phyloP scores from a whole-genome alignment of 352 stramenopile species.

The Globisporangium viniferum region DNA sequence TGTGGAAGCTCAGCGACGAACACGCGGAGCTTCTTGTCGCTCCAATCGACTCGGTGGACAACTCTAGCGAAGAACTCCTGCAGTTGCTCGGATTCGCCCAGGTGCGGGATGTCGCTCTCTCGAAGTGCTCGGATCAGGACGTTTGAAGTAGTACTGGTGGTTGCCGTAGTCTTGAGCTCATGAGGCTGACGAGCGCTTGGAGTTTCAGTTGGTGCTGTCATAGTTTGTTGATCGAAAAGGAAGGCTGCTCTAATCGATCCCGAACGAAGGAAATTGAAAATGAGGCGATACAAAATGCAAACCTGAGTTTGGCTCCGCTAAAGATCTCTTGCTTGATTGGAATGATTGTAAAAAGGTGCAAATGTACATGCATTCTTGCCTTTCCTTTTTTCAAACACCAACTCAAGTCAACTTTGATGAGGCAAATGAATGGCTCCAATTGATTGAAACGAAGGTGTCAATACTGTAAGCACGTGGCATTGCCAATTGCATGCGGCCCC shows the following conservation, averaged over 20 bases:
- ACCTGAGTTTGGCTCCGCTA: not conserved
- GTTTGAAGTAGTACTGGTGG: not conserved
- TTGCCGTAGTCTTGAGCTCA: not conserved
- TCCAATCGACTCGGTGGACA: slow-evolving; percentile 24
- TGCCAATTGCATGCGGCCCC: too few species aligned
- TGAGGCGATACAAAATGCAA: not conserved
- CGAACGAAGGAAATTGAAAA: not conserved
- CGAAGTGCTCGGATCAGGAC: slow-evolving; percentile 5
- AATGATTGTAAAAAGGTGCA: not conserved
- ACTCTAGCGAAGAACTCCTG: not conserved
- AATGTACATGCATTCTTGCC: not conserved
- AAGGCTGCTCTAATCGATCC: not conserved
- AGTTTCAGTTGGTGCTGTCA: not conserved
- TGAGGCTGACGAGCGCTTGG: not conserved
- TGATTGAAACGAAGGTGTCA: not conserved
- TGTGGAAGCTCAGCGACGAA: slow-evolving; percentile 25
- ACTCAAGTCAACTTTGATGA: not conserved
- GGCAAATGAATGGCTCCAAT: not conserved
- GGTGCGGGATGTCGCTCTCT: slow-evolving; percentile 3
- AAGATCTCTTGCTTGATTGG: not conserved
- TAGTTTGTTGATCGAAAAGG: not conserved
- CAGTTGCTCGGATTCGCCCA: not conserved
- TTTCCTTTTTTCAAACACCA: not conserved
- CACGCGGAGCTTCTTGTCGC: slow-evolving; percentile 19
- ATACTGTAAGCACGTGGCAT: too few species aligned